phyloP scores from a whole-genome alignment of 139 green algal species.

The Chlorella vulgaris region DNA sequence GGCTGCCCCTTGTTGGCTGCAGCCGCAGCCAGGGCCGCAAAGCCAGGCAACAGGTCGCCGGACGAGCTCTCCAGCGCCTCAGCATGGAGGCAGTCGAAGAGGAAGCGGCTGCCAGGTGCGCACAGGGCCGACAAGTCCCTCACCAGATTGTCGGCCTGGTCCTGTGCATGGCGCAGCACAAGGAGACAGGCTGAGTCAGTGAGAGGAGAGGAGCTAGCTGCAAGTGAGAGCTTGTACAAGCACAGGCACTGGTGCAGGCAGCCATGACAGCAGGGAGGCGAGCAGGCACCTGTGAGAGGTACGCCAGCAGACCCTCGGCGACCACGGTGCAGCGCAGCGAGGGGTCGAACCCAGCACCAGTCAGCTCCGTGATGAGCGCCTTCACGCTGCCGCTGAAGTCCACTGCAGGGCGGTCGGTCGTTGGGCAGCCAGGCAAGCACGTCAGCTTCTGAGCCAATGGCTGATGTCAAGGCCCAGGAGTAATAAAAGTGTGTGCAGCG shows the following conservation, averaged over 20 bases:
- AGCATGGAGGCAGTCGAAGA: conserved; percentile 32
- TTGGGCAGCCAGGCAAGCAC: no score
- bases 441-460: no score
- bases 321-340: conserved; percentile 12
- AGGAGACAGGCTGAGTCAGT: not conserved
- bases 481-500: no score
- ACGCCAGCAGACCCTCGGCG: conserved; percentile 21
- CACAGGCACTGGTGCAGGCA: not conserved
- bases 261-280: not conserved
- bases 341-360: conserved; percentile 5
- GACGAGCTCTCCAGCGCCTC: conserved; percentile 7
- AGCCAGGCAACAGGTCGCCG: conserved; percentile 3
- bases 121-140: conserved; percentile 18
- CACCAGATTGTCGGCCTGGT: not conserved
- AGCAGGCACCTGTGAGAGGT: not conserved
- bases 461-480: no score
- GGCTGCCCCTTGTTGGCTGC: conserved; percentile 28
- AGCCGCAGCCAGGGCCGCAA: conserved; percentile 7
- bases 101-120: conserved; percentile 14
- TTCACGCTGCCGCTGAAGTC: not conserved
- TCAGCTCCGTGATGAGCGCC: conserved; percentile 16
- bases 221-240: no score
- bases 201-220: not conserved
- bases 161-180: not conserved
- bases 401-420: no score